A percentile compares a stretch with the other conserved stretches of the same genome.
Conservation (phyloP, 495 filamentous ascomycete species). For the Penicillium canescens region DNA sequence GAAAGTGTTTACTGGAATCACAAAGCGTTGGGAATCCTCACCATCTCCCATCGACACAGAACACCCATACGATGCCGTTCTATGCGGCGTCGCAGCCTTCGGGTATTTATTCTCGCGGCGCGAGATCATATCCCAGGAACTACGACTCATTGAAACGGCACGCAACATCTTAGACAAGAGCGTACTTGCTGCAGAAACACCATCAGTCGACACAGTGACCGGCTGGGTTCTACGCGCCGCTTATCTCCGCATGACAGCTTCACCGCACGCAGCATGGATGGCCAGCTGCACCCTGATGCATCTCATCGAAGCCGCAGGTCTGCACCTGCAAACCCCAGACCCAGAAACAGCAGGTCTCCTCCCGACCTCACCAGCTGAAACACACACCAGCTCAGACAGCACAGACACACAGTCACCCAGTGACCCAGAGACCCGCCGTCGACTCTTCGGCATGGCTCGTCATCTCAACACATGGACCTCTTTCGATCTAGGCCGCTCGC, state of each 20-base stretch:
- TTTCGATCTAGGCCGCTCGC: conserved; percentile 55
- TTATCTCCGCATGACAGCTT: conserved; percentile 53
- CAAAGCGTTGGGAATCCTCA: conserved; percentile 35
- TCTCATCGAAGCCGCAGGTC: conserved; percentile 51
- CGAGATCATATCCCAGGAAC: conserved; percentile 31
- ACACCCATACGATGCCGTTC: conserved; percentile 41
- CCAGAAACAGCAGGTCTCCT: conserved; percentile 14
- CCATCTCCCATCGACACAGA: conserved; percentile 16
- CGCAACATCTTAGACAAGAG: conserved; percentile 44
- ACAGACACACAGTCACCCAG: conserved; percentile 7
- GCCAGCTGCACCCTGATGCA: conserved; percentile 57
- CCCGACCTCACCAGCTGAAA: conserved; percentile 11
- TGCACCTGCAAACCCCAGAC: conserved; percentile 45
- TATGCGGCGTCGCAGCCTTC: conserved; percentile 51
- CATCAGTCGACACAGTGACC: conserved; percentile 41
- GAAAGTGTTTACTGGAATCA: conserved; percentile 28
- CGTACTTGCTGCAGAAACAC: conserved; percentile 27
- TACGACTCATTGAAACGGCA: conserved; percentile 40
- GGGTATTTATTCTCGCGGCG: conserved; percentile 47
- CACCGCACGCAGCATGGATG: conserved; percentile 56
- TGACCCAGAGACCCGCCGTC: conserved; percentile 40
- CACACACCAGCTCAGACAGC: conserved; percentile 9
- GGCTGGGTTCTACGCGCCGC: conserved; percentile 54
- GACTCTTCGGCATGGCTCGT: conserved; percentile 50
- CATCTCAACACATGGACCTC: conserved; percentile 53